Conservation (phyloP, 495 filamentous ascomycete species). For the Penicillium simplicissimum region DNA sequence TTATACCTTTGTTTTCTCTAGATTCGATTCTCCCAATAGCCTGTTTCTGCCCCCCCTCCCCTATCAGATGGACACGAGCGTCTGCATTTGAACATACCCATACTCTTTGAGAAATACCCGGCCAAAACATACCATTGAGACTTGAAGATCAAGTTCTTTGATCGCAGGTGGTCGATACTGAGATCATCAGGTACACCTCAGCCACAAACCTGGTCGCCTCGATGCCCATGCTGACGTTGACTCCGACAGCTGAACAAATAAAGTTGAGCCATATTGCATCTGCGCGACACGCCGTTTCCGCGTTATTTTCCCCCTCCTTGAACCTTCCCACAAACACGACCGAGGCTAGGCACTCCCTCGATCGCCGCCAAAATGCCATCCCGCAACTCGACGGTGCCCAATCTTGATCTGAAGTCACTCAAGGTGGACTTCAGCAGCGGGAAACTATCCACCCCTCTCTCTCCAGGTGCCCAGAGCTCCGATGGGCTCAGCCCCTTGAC, state of each 20-base stretch:
- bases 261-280: background rate
- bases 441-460: slow-evolving; percentile 39
- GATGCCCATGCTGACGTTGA: slow-evolving; percentile 12
- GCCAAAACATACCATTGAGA: background rate
- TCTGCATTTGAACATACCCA: slow-evolving; percentile 2
- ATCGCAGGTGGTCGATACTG: slow-evolving; percentile 14
- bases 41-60: slow-evolving; percentile 1
- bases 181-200: slow-evolving; percentile 18
- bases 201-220: slow-evolving; percentile 12
- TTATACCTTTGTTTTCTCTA: slow-evolving; percentile 14
- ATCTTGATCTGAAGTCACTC: slow-evolving; percentile 45
- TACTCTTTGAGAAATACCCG: background rate
- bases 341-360: slow-evolving; percentile 13
- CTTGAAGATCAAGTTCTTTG: slow-evolving; percentile 7
- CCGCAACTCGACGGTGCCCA: slow-evolving; percentile 43
- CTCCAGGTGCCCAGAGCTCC: slow-evolving; percentile 41
- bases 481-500: slow-evolving; percentile 46
- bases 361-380: slow-evolving; percentile 43
- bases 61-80: slow-evolving; percentile 4
- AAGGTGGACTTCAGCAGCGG: slow-evolving; percentile 33
- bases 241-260: slow-evolving; percentile 7
- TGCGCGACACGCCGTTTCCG: slow-evolving; percentile 7
- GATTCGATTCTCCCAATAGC: slow-evolving; percentile 20
- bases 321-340: slow-evolving; percentile 5
- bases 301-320: slow-evolving; percentile 1